phyloP scores from a whole-genome alignment of 2,329 filamentous ascomycete species.

The Cladosporium sp. region DNA sequence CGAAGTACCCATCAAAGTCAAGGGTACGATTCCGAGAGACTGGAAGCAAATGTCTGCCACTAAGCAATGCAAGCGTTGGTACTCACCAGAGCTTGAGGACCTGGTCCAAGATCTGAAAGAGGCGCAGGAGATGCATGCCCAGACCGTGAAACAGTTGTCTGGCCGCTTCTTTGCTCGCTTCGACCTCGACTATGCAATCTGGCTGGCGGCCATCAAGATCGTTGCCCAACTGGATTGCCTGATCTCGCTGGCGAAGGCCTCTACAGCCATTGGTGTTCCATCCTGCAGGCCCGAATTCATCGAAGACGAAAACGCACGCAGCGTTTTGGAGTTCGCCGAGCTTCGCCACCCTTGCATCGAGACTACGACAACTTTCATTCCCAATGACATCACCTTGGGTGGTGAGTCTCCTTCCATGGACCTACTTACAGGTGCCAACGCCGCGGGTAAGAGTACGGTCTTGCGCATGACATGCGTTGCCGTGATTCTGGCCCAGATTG shows the following conservation, averaged over 20 bases:
- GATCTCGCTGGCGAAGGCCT: slow-evolving; percentile 87
- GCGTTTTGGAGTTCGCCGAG: slow-evolving; percentile 85
- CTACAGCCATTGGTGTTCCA: slow-evolving; percentile 74
- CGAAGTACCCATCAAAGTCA: slow-evolving; percentile 79
- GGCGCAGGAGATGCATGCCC: slow-evolving; percentile 86
- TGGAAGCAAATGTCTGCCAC: slow-evolving; percentile 98
- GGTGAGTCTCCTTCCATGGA: slow-evolving; percentile 78
- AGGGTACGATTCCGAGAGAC: slow-evolving; percentile 66
- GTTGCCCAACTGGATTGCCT: slow-evolving; percentile 91
- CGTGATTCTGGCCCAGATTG: slow-evolving; percentile 95
- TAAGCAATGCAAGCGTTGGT: slow-evolving; percentile 84
- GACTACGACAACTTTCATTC: slow-evolving; percentile 87
- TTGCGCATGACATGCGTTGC: slow-evolving; percentile 95
- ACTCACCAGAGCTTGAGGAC: slow-evolving; percentile 75
- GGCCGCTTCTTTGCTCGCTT: slow-evolving; percentile 81
- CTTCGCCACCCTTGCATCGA: slow-evolving; percentile 94
- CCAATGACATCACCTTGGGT: slow-evolving; percentile 85
- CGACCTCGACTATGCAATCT: slow-evolving; percentile 76
- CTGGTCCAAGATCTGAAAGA: slow-evolving; percentile 87
- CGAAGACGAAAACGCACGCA: slow-evolving; percentile 64
- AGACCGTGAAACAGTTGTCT: slow-evolving; percentile 83
- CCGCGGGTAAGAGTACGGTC: slow-evolving; percentile 93
- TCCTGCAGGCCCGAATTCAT: slow-evolving; percentile 87
- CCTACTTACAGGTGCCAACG: slow-evolving; percentile 90
- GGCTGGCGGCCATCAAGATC: slow-evolving; percentile 86